Evolutionary conservation across 2,329 filamentous ascomycete species (phyloP).

Genomic region (Pseudogymnoascus sp.): DNA sequence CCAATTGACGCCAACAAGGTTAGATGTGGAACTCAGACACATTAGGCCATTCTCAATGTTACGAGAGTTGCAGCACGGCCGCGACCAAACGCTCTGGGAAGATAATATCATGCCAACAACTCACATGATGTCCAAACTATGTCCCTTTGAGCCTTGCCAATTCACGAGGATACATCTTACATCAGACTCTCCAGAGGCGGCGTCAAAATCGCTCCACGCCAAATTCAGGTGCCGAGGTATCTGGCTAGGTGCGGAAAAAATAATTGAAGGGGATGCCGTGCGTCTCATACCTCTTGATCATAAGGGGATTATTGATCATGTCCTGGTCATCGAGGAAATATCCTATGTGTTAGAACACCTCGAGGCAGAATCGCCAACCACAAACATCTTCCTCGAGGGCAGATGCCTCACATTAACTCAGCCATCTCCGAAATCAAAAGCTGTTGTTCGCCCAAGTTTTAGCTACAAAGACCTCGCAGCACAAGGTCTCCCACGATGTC

Average conservation of each 20-base stretch:
- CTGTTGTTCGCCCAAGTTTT: neutral
- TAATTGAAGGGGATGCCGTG: slow-evolving; percentile 7
- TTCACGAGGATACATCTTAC: neutral
- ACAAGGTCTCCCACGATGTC: neutral
- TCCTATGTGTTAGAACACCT: slow-evolving; percentile 3
- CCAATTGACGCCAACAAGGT: neutral
- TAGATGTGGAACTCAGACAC: neutral
- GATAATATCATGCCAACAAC: slow-evolving; percentile 3
- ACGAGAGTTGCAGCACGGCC: slow-evolving; percentile 3
- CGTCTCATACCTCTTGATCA: neutral
- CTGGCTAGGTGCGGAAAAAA: slow-evolving; percentile 7
- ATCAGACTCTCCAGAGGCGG: neutral
- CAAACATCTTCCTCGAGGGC: neutral
- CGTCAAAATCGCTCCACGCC: neutral
- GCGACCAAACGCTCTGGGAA: neutral
- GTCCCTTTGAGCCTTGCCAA: neutral
- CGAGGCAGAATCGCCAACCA: neutral
- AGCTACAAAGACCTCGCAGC: neutral
- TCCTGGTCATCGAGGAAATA: neutral
- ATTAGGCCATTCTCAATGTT: slow-evolving; percentile 7
- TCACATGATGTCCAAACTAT: neutral
- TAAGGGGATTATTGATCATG: neutral
- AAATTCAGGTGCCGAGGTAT: slow-evolving; percentile 1
- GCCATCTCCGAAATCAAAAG: slow-evolving; percentile 1
- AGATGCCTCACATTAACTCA: neutral